Evolutionary conservation across 805 yeast species (phyloP), one percentile per base, ranked within the genome.

Genomic region (Sugiyamaella smithiae): DNA sequence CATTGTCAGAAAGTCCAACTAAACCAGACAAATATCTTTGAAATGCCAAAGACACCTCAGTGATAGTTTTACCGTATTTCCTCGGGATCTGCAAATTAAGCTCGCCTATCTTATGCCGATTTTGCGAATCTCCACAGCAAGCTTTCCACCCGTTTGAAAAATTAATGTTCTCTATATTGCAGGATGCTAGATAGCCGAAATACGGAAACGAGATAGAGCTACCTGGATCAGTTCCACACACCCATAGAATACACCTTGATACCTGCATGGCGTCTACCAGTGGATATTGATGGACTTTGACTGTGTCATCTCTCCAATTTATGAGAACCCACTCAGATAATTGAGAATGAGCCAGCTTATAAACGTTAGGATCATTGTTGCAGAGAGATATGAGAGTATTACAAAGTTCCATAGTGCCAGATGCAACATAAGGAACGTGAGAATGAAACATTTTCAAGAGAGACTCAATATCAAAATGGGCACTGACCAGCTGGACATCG

Each of bases 391-490:
- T n/a, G 17, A 46, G 20, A 16, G 41, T 24, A 11, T n/a, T 6
- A 7, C 26, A 29, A 29, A 46, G 42, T 25, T 3, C 7, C 5
- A 41, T 11, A 12, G 50, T 31, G 5, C 45, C 41, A 16, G 45
- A 22, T n/a, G 42, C 31, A n/a, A 46, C n/a, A 1, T 4, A 20
- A 12, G 50, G 50, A 3, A 37, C 11, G 11, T 32, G 23, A 14
- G 45, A 22, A 28, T 46, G 40, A 33, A 46, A 46, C 22, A 16
- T 23, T 17, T 33, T 26, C 22, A 46, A 4, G 4, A 46, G 19
- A 3, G 40, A 12, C 17, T 46, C 45, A 14, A 46, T 37, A 19
- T 41, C 29, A 17, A 25, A 14, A 4, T 11, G 6, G 17, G 20
- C 9, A 8, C 8, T 7, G n/a, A 26, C 9, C 7, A 17, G 19